Base-by-base conservation (phyloP, 306 rosid species). In the Lathyrus sativus region DNA sequence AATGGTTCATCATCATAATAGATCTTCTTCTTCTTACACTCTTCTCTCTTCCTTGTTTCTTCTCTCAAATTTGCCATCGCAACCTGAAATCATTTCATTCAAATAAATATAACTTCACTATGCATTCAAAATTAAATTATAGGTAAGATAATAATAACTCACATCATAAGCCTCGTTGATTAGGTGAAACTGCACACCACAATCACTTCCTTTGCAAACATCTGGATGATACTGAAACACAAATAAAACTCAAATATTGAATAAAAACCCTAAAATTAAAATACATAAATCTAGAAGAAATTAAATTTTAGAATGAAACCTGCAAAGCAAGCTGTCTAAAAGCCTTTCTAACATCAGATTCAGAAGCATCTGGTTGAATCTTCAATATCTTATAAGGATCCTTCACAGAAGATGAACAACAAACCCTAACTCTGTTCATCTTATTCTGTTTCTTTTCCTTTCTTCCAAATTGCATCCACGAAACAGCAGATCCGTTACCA, bases 131-230 rank as follows among this genome's bases (percentile, higher is more conserved):
- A 24, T 1, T 0, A 24, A 24, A 24, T 1, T 24, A 24, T 24
- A 1, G 1, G 26, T 24, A 24, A 24, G 3, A 26, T 26, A 26
- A 15, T 3, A 18, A 45, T 41, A 68, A 68, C 85, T 22, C 76
- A 95, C 99, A 85, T 87, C 95, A 70, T 95, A 90, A 38, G 99
- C 99, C 76, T 95, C 89, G 5, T 90, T 88, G 85, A 93, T 93
- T 61, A 62, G 74, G 45, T 90, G 89, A 84, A 93, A 90, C 63
- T 85, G 85, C 43, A 90, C 99, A 1, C 91, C 86, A 11, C 95
- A 88, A 64, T 88, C 88, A 67, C 7, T 87, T 38, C 92, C 97
- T 77, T 83, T 86, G 66, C 97, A 90, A 0, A 93, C 97, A 6
- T 93, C 99, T 4, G 97, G 97, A 79, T 93, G 99, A 35, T 90